Evolutionary conservation across 2,329 filamentous ascomycete species (phyloP).

Genomic region (Coniochaeta hoffmannii): DNA sequence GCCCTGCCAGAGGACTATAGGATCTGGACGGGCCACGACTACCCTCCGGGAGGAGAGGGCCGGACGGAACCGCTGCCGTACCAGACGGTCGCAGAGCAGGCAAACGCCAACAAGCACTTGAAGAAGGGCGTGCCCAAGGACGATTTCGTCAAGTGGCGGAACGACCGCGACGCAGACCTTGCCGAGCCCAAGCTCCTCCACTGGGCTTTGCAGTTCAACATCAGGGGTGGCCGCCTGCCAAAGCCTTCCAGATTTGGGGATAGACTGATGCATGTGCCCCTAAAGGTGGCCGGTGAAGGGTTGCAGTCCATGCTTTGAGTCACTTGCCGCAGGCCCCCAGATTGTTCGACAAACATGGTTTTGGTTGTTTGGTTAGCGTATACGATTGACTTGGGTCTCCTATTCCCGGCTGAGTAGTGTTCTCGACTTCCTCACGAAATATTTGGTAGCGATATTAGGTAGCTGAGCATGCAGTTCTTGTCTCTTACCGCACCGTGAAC

Average conservation of each 20-base stretch:
- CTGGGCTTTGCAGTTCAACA: constrained; percentile 39
- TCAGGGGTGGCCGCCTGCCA: constrained; percentile 35
- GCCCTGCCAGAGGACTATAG: constrained; percentile 28
- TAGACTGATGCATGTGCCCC: constrained; percentile 23
- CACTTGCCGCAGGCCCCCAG: no score
- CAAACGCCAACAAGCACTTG: constrained; percentile 34
- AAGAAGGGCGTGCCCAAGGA: constrained; percentile 26
- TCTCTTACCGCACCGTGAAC: no score
- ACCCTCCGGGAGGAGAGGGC: constrained; percentile 24
- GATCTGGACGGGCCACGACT: constrained; percentile 44
- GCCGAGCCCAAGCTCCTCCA: constrained; percentile 35
- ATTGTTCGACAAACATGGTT: no score
- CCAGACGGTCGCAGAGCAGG: constrained; percentile 34
- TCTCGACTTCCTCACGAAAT: no score
- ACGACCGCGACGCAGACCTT: constrained; percentile 30
- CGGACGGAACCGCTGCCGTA: constrained; percentile 26
- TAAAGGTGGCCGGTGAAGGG: constrained; percentile 13
- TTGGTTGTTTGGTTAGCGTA: no score
- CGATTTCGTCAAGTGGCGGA: constrained; percentile 32
- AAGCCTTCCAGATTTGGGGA: constrained; percentile 14
- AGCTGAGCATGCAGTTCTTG: no score
- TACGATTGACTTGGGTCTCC: no score
- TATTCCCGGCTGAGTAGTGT: no score
- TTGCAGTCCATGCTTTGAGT: background rate
- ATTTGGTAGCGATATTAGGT: no score